A percentile compares a stretch with the other conserved stretches of the same genome.
Conservation (phyloP, 805 yeast species). For the Hanseniaspora taiwanica region DNA sequence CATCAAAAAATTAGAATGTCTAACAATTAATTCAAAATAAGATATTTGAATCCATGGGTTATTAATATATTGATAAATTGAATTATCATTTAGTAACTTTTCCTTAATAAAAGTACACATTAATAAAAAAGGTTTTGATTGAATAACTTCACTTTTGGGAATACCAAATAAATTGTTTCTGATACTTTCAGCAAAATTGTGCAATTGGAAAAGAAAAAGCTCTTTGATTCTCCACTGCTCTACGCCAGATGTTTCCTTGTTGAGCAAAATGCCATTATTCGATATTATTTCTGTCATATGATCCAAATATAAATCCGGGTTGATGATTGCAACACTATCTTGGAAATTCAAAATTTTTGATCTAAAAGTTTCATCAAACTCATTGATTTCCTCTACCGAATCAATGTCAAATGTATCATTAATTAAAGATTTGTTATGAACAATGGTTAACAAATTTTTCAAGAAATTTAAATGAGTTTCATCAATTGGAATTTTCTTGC, state of each 20-base stretch:
- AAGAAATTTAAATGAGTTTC: slow-evolving; percentile 37
- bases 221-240: slow-evolving; percentile 72
- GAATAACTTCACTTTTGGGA: slow-evolving; percentile 50
- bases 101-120: slow-evolving; percentile 19
- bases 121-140: slow-evolving; percentile 50
- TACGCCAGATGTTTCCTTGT: slow-evolving; percentile 13
- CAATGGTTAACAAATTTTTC: slow-evolving; percentile 48
- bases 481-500: slow-evolving; percentile 23
- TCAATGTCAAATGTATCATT: slow-evolving; percentile 50
- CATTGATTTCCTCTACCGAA: slow-evolving; percentile 46
- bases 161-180: slow-evolving; percentile 64
- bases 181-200: slow-evolving; percentile 65
- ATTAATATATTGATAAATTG: slow-evolving; percentile 31
- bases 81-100: slow-evolving; percentile 17
- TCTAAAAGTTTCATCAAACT: slow-evolving; percentile 64
- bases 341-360: slow-evolving; percentile 63
- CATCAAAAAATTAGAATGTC: slow-evolving; percentile 54
- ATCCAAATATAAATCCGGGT: slow-evolving; percentile 47
- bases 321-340: slow-evolving; percentile 58
- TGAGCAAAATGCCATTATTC: slow-evolving; percentile 23
- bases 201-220: slow-evolving; percentile 72
- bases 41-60: slow-evolving; percentile 75
- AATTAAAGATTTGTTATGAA: slow-evolving; percentile 66
- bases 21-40: slow-evolving; percentile 75
- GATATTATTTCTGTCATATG: slow-evolving; percentile 37